Evolutionary conservation across 768 basidiomycete species (phyloP).

Genomic region (Boletellus sp.): DNA sequence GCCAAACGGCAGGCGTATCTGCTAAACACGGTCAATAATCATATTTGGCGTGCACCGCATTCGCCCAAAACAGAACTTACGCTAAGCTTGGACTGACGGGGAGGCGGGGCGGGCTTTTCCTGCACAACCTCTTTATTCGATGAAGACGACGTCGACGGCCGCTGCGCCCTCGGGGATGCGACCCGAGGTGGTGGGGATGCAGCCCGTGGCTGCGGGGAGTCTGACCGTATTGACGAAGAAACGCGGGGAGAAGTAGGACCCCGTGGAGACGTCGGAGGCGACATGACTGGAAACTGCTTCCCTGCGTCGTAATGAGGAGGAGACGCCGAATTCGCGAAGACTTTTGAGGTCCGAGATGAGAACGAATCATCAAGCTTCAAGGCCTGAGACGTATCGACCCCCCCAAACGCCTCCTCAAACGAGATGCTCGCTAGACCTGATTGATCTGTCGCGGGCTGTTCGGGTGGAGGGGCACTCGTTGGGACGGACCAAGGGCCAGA

Average conservation of each 20-base stretch:
- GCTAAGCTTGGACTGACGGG: constrained; percentile 70
- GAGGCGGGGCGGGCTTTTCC: constrained; percentile 51
- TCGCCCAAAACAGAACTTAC: constrained; percentile 42
- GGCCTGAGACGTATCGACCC: constrained; percentile 36
- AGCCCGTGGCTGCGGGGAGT: constrained; percentile 42
- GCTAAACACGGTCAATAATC: constrained; percentile 10
- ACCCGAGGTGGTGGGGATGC: constrained; percentile 50
- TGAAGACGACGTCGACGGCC: constrained; percentile 57
- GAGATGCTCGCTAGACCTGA: constrained; percentile 26
- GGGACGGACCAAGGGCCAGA: constrained; percentile 16
- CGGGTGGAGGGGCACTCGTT: constrained; percentile 11
- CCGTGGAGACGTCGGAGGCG: constrained; percentile 40
- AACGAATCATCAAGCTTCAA: constrained; percentile 41
- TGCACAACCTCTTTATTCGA: constrained; percentile 47
- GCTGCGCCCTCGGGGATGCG: constrained; percentile 50
- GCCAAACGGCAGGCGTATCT: constrained; percentile 77
- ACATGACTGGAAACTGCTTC: constrained; percentile 37
- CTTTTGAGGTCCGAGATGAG: constrained; percentile 33
- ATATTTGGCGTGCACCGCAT: background rate
- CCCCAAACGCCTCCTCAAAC: constrained; percentile 59
- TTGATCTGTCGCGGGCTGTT: constrained; percentile 12
- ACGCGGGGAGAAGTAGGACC: constrained; percentile 30
- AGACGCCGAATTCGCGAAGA: constrained; percentile 21
- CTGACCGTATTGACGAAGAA: constrained; percentile 26
- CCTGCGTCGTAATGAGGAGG: constrained; percentile 14